Evolutionary conservation across 2,329 filamentous ascomycete genomes (phyloP).

Genomic region (Exophiala lecanii-corni): DNA sequence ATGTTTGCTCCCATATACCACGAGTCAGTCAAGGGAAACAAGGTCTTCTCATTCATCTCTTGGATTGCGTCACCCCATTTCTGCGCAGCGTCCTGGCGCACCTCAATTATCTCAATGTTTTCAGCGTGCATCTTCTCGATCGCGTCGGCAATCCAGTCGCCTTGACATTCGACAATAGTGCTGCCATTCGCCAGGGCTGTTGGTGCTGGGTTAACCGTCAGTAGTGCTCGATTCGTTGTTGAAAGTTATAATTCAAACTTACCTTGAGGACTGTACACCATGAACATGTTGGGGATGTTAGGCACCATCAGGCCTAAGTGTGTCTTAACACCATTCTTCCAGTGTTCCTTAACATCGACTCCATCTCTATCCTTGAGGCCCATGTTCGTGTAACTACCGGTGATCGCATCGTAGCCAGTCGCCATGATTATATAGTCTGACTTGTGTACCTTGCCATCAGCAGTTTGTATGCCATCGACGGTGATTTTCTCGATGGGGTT

Average conservation of each 20-base stretch:
- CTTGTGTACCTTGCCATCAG: slow-evolving; percentile 42
- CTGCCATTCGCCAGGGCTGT: slow-evolving; percentile 48
- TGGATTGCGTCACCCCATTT: slow-evolving; percentile 36
- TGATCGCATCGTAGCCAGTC: slow-evolving; percentile 41
- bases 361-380: slow-evolving; percentile 33
- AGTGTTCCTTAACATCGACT: slow-evolving; percentile 32
- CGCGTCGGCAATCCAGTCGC: slow-evolving; percentile 40
- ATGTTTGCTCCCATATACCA: slow-evolving; percentile 55
- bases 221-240: no score
- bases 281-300: slow-evolving; percentile 47
- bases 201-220: slow-evolving; percentile 31
- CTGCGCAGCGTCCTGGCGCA: neutral
- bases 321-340: slow-evolving; percentile 34
- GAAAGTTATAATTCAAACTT: no score
- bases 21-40: slow-evolving; percentile 50
- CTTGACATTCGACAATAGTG: slow-evolving; percentile 50
- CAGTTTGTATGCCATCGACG: slow-evolving; percentile 4
- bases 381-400: slow-evolving; percentile 38
- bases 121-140: slow-evolving; percentile 2
- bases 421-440: slow-evolving; percentile 40
- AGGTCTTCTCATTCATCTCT: slow-evolving; percentile 27
- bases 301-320: slow-evolving; percentile 40
- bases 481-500: slow-evolving; percentile 27
- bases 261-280: slow-evolving; percentile 51
- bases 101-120: slow-evolving; percentile 3